phyloP scores from a whole-genome alignment of 768 basidiomycete genomes.

The Pisolithus marmoratus region DNA sequence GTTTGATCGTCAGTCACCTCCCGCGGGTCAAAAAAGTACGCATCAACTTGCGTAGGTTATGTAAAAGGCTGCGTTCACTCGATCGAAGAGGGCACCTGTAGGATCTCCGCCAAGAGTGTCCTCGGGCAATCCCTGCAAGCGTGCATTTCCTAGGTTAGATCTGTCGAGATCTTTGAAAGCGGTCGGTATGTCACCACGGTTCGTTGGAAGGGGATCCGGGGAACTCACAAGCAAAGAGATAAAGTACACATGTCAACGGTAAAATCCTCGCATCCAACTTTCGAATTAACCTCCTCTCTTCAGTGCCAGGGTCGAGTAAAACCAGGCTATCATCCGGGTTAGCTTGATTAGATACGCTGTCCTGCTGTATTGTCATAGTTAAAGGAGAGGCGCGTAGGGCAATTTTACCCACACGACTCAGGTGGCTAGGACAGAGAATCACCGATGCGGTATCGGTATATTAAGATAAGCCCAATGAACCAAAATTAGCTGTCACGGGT shows the following conservation, averaged over 20 bases:
- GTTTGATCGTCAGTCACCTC: not conserved
- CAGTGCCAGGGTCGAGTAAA: conserved; percentile 15
- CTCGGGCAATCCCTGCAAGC: conserved; percentile 62
- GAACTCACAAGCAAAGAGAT: conserved; percentile 68
- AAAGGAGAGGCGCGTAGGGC: not conserved
- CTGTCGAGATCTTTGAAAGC: conserved; percentile 51
- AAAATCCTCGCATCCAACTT: conserved; percentile 65
- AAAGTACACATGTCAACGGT: conserved; percentile 67
- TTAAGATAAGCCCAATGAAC: not conserved
- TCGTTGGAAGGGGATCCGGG: not conserved
- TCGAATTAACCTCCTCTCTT: conserved; percentile 51
- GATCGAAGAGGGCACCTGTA: conserved; percentile 66
- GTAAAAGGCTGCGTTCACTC: conserved; percentile 74
- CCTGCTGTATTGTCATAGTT: conserved; percentile 1
- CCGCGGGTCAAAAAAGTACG: not conserved
- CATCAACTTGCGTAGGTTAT: conserved; percentile 59
- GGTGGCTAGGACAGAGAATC: not conserved
- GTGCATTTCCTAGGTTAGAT: conserved; percentile 75
- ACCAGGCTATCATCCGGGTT: conserved; percentile 14
- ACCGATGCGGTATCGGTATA: not conserved
- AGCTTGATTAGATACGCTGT: not conserved
- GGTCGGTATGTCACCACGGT: not conserved
- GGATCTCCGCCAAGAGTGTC: conserved; percentile 65
- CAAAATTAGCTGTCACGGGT: not conserved
- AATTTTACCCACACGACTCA: not conserved